Base-by-base conservation (phyloP, 208 protist species). In the Trypanosoma caninum region DNA sequence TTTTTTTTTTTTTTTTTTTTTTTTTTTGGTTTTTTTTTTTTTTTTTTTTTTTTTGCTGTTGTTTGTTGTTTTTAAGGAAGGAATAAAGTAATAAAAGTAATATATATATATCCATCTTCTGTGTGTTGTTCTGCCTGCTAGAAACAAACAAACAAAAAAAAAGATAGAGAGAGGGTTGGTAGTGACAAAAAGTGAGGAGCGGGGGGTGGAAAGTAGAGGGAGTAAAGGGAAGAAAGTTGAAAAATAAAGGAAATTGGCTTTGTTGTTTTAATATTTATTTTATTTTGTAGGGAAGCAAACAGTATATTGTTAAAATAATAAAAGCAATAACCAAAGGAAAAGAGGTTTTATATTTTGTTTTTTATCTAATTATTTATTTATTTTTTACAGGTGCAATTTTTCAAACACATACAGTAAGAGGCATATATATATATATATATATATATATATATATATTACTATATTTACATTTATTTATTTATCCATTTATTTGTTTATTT, bases 41-140 rank as follows among this genome's bases (percentile, higher is more conserved):
- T n/a, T 48, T 41, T 66, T 38, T 66, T 14, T 40, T 58, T 34
- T 58, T 67, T 58, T 35, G 30, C 33, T 69, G 1, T 50, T 57
- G 16, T 38, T 38, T 38, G 8, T 27, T n/a, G 9, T n/a, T 27
- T 37, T 10, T 54, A 54, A 27, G 11, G 22, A n/a, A n/a, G n/a
- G n/a, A n/a, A n/a, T n/a, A 54, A 23, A 54, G n/a, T 16, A 54
- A 33, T 10, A 33, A 54, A 34, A 14, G 28, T 10, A 54, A 57
- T 10, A 42, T n/a, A 41, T 13, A 57, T n/a, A 18, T n/a, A n/a
- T n/a, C n/a, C n/a, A n/a, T n/a, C n/a, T n/a, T n/a, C n/a, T n/a
- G n/a, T n/a, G n/a, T n/a, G n/a, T n/a, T n/a, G n/a, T n/a, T n/a
- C n/a, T n/a, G n/a, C n/a, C n/a, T n/a, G 16, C 23, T 13, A 47